Evolutionary conservation across 139 green algal genomes (phyloP), one percentile per base, ranked within the genome.

Genomic region (Volvox africanus): DNA sequence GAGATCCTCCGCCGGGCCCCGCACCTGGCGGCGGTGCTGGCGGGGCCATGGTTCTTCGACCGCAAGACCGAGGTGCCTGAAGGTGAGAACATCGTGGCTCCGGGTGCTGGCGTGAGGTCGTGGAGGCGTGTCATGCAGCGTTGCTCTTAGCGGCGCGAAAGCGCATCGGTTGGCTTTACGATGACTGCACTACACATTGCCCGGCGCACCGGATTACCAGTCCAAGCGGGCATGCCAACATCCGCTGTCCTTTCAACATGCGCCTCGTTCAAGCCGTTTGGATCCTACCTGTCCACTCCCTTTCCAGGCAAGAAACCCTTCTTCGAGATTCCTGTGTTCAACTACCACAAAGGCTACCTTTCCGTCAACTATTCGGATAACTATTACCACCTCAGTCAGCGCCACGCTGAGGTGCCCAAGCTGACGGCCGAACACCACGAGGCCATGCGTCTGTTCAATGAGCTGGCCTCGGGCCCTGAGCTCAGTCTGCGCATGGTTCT

Each of bases 301-400:
- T 30, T 30, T 18, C 22, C 92, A 21, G 95, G 94, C 80, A 93
- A 96, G 89, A 92, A 92, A 80, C 92, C 92, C 0, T 96, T 92
- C 82, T 96, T 94, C 91, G 84, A 93, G 61, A 94, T 96, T 78
- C 94, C 94, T 6, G 90, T 96, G 22, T 96, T 96, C 93, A 95
- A 95, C 88, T 96, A 94, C 88, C 87, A 95, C 84, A 67, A 93
- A 20, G 95, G 91, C 87, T 77, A 93, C 87, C 87, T 93, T 13
- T 87, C 79, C 50, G 82, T 93, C 87, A 93, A 93, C 91, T 92
- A 92, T 77, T 91, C 44, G 6, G 88, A 92, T 82, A 96, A 95
- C 88, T 96, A 96, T 92, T 96, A 95, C 91, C 88, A 91, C 61
- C 91, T 94, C 36, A 92, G 90, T 22, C 94, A 96, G 92, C 82